phyloP scores from a whole-genome alignment of 2,329 filamentous ascomycete genomes.

The Diaporthe vaccinii region DNA sequence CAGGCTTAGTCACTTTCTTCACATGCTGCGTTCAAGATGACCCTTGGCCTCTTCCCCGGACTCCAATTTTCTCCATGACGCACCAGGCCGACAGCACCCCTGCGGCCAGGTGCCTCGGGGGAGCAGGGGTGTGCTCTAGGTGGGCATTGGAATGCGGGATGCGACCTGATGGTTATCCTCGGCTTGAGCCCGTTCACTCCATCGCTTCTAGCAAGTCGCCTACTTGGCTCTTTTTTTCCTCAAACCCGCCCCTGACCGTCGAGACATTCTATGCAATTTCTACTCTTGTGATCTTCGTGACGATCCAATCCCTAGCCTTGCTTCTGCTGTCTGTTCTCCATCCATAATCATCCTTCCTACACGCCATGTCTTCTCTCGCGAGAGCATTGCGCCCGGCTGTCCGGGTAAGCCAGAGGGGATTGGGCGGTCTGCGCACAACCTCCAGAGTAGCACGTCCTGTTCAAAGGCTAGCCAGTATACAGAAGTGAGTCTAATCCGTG shows the following conservation, averaged over 20 bases:
- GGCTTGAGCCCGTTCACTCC: constrained; percentile 42
- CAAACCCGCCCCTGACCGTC: not conserved
- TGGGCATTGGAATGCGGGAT: constrained; percentile 30
- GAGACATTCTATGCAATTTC: not conserved
- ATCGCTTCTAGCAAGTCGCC: not conserved
- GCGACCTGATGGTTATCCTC: constrained; percentile 48
- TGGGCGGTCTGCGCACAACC: constrained; percentile 48
- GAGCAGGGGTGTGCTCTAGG: constrained; percentile 5
- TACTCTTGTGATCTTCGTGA: not conserved
- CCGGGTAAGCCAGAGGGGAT: constrained; percentile 57
- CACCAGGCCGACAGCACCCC: constrained; percentile 25
- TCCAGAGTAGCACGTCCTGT: constrained; percentile 45
- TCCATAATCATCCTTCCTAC: not conserved
- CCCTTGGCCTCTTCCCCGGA: constrained; percentile 36
- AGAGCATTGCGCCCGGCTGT: constrained; percentile 66
- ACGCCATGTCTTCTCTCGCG: constrained; percentile 62
- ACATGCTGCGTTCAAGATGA: constrained; percentile 29
- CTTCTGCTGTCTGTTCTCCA: not conserved
- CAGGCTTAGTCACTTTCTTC: constrained; percentile 37
- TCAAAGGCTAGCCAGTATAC: constrained; percentile 42
- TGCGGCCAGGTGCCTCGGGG: constrained; percentile 1
- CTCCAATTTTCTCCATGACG: constrained; percentile 39
- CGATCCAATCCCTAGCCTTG: not conserved
- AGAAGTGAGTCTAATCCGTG: constrained; percentile 49
- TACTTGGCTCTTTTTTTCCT: not conserved